phyloP scores from a whole-genome alignment of 805 yeast species.

The Trichomonascus vanleenenianus region DNA sequence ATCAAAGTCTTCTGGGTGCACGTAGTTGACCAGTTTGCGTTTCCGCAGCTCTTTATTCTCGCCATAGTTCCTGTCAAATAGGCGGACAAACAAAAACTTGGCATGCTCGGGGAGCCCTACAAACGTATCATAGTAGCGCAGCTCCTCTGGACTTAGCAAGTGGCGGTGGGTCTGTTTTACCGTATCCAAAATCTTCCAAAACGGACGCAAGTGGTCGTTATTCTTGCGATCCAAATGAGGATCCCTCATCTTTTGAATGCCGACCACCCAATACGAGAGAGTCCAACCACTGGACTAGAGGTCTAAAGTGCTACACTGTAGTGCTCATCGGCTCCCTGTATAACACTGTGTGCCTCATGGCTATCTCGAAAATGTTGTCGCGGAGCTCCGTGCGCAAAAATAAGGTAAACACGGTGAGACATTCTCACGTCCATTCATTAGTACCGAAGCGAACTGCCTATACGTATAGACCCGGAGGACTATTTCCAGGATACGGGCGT shows the following conservation, averaged over 20 bases:
- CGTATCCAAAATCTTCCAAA: constrained; percentile 3
- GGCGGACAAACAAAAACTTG: constrained; percentile 9
- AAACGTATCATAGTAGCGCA: background rate
- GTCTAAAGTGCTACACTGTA: no score
- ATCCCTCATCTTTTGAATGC: background rate
- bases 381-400: no score
- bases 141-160: constrained; percentile 7
- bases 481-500: no score
- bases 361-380: no score
- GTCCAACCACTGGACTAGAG: no score
- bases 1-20: constrained; percentile 15
- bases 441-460: no score
- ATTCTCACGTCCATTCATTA: no score
- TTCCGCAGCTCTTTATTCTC: constrained; percentile 9
- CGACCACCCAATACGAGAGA: no score
- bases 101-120: constrained; percentile 1
- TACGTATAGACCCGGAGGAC: no score
- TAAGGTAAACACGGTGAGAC: no score
- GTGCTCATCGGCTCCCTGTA: no score
- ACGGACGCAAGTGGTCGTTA: constrained; percentile 4
- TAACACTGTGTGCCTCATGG: no score
- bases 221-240: constrained; percentile 1
- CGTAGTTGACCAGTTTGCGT: constrained; percentile 19
- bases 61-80: constrained; percentile 10
- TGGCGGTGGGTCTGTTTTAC: background rate